A percentile compares a stretch with the other conserved stretches of the same genome.
phyloP scores from a whole-genome alignment of 345 rosid genomes.

The Sisymbrium altissimum region DNA sequence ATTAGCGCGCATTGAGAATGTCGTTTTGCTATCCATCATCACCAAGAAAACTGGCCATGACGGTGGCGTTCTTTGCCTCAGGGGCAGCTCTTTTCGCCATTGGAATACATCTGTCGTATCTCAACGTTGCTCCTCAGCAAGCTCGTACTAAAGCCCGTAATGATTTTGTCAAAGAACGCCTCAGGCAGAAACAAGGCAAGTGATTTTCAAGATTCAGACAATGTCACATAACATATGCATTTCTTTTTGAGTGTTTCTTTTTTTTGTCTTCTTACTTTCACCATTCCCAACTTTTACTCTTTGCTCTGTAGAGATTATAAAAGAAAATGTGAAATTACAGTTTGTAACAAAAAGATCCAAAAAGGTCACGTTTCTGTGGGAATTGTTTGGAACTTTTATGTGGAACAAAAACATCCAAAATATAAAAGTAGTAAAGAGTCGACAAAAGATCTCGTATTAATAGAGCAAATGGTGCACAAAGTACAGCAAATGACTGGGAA shows the following conservation, averaged over 20 bases:
- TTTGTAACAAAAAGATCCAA: background rate
- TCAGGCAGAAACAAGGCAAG: conserved; percentile 57
- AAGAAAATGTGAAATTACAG: background rate
- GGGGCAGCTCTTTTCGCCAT: conserved; percentile 53
- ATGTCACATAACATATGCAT: background rate
- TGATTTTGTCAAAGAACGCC: conserved; percentile 56
- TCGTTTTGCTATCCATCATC: conserved; percentile 59
- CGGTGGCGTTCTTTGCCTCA: conserved; percentile 51
- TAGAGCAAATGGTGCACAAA: background rate
- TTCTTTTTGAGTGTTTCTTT: background rate
- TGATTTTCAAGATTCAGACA: background rate
- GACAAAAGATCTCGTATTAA: background rate
- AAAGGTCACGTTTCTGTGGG: background rate
- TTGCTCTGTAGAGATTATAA: background rate
- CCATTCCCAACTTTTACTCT: background rate
- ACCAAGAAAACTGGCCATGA: conserved; percentile 60
- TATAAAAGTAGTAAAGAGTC: background rate
- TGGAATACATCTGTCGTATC: conserved; percentile 50
- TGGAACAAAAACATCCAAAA: background rate
- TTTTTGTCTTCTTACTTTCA: background rate
- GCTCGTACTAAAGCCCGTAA: conserved; percentile 81
- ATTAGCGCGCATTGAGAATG: conserved; percentile 36
- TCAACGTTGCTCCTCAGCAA: conserved; percentile 64
- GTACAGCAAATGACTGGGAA: background rate
- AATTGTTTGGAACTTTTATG: background rate